Percentiles rank a stretch among this genome's conserved stretches.
Conservation (phyloP, 306 rosid genomes). For the Dryas drummondii region DNA sequence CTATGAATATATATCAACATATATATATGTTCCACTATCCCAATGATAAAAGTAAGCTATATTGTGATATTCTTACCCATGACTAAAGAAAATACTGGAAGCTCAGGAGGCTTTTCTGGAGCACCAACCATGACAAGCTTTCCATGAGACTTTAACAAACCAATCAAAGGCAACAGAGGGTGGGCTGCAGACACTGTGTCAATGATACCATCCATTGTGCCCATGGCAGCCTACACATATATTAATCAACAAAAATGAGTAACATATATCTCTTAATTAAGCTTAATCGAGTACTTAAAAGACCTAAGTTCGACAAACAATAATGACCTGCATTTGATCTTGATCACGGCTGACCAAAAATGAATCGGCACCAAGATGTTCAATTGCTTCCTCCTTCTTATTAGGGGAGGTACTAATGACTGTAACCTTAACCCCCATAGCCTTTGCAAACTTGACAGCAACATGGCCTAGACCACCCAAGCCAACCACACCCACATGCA, state of each 20-base stretch:
- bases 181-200: conserved; percentile 42
- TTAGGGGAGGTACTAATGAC: conserved; percentile 9
- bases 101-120: conserved; percentile 28
- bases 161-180: conserved; percentile 22
- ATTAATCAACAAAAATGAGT: background rate
- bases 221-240: conserved; percentile 28
- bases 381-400: background rate
- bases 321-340: conserved; percentile 23
- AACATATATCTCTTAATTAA: no score
- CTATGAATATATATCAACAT: no score
- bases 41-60: no score
- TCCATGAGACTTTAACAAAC: conserved; percentile 30
- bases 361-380: background rate
- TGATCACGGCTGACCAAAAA: conserved; percentile 21
- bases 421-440: conserved; percentile 14
- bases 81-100: conserved; percentile 32
- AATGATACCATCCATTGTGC: conserved; percentile 44
- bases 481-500: conserved; percentile 12
- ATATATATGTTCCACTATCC: no score
- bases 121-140: conserved; percentile 44
- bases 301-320: no score
- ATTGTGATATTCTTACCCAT: conserved; percentile 21
- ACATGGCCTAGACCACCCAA: conserved; percentile 9
- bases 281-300: no score
- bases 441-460: conserved; percentile 15